Evolutionary conservation across 139 green algal species (phyloP).

Genomic region (Tetraselmis striata): DNA sequence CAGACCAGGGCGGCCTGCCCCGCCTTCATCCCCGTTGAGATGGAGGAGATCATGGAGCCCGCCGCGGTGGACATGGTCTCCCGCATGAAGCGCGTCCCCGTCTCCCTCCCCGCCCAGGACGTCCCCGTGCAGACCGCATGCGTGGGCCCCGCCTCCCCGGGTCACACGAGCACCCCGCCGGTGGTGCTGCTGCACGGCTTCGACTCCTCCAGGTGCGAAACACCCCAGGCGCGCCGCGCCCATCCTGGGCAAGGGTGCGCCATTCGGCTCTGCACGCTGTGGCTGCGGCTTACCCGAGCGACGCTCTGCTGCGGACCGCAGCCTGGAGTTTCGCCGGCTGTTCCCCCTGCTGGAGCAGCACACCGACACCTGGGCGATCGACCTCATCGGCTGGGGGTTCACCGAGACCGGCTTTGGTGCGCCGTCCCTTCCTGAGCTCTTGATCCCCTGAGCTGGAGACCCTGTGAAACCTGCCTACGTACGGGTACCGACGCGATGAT

Average conservation of each 20-base stretch:
- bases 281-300: not conserved
- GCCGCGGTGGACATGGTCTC: conserved; percentile 22
- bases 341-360: conserved; percentile 39
- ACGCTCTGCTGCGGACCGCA: conserved; percentile 40
- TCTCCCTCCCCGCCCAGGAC: conserved; percentile 21
- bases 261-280: conserved; percentile 32
- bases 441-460: no score
- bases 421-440: not conserved
- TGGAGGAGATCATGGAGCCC: conserved; percentile 13
- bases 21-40: conserved; percentile 7
- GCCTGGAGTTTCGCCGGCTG: conserved; percentile 82
- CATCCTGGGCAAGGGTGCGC: not conserved
- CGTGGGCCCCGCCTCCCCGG: conserved; percentile 13
- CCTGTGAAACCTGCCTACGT: no score
- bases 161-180: conserved; percentile 20
- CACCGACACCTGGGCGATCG: conserved; percentile 66
- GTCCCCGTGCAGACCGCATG: conserved; percentile 29
- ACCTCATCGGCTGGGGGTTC: conserved; percentile 69
- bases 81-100: conserved; percentile 10
- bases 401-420: conserved; percentile 26
- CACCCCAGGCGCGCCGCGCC: no score
- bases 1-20: not conserved
- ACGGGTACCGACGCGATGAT: no score
- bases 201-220: conserved; percentile 38
- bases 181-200: conserved; percentile 87